Evolutionary conservation across 2,329 filamentous ascomycete species (phyloP).

Genomic region (Zymoseptoria brevis): DNA sequence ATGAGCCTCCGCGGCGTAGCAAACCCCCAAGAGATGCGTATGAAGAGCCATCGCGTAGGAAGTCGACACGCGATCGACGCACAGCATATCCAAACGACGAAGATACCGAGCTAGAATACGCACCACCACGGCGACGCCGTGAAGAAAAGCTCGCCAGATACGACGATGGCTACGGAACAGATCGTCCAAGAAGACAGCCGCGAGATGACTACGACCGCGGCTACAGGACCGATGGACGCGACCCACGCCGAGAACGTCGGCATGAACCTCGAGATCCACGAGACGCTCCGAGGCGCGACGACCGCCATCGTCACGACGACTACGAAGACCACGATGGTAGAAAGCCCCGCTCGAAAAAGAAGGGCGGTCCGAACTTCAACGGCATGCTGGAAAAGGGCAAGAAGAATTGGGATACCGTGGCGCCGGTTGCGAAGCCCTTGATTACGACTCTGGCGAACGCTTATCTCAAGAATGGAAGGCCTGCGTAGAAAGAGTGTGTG

Average conservation of each 20-base stretch:
- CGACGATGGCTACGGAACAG: constrained; percentile 25
- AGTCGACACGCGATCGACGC: constrained; percentile 4
- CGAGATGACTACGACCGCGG: constrained; percentile 23
- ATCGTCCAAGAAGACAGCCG: constrained; percentile 18
- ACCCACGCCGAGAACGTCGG: constrained; percentile 15
- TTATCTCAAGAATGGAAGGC: constrained; percentile 19
- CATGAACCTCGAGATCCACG: constrained; percentile 9
- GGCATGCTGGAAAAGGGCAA: constrained; percentile 23
- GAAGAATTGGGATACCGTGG: constrained; percentile 26
- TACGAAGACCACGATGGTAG: constrained; percentile 17
- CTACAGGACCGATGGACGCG: constrained; percentile 25
- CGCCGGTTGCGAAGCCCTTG: constrained; percentile 26
- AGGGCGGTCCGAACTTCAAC: constrained; percentile 13
- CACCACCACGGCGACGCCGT: constrained; percentile 11
- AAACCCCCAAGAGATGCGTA: constrained; percentile 14
- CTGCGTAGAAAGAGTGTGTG: not conserved
- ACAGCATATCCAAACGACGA: constrained; percentile 8
- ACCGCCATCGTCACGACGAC: constrained; percentile 8
- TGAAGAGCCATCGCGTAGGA: constrained; percentile 11
- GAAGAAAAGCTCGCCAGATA: constrained; percentile 14
- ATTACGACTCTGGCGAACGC: constrained; percentile 22
- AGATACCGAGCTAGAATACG: constrained; percentile 16
- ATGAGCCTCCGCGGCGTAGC: constrained; percentile 10
- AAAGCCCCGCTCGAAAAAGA: constrained; percentile 9
- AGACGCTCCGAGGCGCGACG: constrained; percentile 10